Percentiles rank a stretch among this genome's conserved stretches.
Conservation (phyloP, 2,329 filamentous ascomycete species). For the Hypoxylon sp. region DNA sequence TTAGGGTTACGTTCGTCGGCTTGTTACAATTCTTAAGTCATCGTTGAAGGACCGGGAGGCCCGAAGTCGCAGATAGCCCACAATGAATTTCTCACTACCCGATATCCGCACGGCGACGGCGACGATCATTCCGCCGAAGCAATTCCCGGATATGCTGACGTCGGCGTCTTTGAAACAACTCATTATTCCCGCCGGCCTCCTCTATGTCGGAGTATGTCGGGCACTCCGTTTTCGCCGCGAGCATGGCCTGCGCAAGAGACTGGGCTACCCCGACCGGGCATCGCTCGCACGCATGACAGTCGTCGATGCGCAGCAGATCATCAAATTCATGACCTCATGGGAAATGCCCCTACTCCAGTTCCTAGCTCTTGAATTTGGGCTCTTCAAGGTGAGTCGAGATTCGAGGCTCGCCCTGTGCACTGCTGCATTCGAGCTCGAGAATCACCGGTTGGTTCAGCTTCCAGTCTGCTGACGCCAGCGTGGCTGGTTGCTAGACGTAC, state of each 20-base stretch:
- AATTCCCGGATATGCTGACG: slow-evolving; percentile 16
- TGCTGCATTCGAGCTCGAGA: not conserved
- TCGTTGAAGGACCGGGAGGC: not conserved
- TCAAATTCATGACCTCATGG: slow-evolving; percentile 43
- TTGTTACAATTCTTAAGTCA: not conserved
- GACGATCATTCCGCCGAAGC: slow-evolving; percentile 6
- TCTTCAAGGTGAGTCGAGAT: slow-evolving; percentile 50
- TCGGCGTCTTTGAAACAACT: slow-evolving; percentile 41
- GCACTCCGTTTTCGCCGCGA: slow-evolving; percentile 50
- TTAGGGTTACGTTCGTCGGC: not conserved
- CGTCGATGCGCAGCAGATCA: slow-evolving; percentile 51
- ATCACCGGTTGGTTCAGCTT: not conserved
- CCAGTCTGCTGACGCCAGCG: slow-evolving; percentile 15
- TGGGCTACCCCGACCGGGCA: slow-evolving; percentile 48
- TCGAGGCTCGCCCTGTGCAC: not conserved
- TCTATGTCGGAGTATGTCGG: slow-evolving; percentile 49
- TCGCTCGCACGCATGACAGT: slow-evolving; percentile 51
- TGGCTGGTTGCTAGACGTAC: slow-evolving; percentile 48
- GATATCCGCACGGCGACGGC: slow-evolving; percentile 13
- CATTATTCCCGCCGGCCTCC: slow-evolving; percentile 38
- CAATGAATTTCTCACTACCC: slow-evolving; percentile 29
- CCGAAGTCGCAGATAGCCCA: not conserved
- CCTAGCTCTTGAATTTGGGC: slow-evolving; percentile 49
- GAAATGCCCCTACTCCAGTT: slow-evolving; percentile 50
- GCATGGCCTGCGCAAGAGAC: slow-evolving; percentile 41